phyloP scores from a whole-genome alignment of 192 early-diverging fungal species.

The Thoreauomyces humboldtii region DNA sequence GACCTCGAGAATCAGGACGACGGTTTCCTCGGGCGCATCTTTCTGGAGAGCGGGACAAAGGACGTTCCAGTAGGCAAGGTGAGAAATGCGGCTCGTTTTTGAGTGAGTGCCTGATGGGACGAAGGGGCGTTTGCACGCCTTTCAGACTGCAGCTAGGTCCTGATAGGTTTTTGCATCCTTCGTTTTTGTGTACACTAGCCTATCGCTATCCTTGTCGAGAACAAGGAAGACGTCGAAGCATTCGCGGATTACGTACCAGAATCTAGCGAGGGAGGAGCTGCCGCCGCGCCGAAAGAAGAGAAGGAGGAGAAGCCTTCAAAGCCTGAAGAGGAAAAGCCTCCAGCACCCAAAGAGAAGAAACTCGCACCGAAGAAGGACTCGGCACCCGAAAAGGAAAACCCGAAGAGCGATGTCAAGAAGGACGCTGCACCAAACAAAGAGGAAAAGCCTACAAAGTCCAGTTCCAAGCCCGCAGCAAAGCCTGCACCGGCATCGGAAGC shows the following conservation, averaged over 20 bases:
- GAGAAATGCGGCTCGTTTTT: slow-evolving; percentile 28
- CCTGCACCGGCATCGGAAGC: slow-evolving; percentile 21
- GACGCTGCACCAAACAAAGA: neutral
- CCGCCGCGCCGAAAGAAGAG: neutral
- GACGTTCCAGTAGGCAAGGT: slow-evolving; percentile 78
- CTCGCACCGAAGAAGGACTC: too few species aligned
- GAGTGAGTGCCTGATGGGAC: too few species aligned
- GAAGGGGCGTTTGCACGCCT: too few species aligned
- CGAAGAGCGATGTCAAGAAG: neutral
- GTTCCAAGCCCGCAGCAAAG: slow-evolving; percentile 11
- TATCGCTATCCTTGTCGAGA: slow-evolving; percentile 87
- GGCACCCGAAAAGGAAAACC: neutral
- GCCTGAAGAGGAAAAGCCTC: neutral
- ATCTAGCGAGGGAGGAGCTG: slow-evolving; percentile 25
- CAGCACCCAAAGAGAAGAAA: too few species aligned
- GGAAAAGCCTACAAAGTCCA: too few species aligned
- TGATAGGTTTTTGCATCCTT: too few species aligned
- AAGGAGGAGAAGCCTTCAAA: slow-evolving; percentile 1
- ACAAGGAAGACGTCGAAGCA: slow-evolving; percentile 77
- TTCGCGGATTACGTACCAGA: slow-evolving; percentile 76
- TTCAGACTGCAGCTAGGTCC: too few species aligned
- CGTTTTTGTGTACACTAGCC: slow-evolving; percentile 69
- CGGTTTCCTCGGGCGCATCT: slow-evolving; percentile 89
- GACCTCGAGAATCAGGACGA: slow-evolving; percentile 99
- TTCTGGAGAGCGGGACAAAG: slow-evolving; percentile 74